Percentiles rank a stretch among this genome's conserved stretches.
phyloP scores from a whole-genome alignment of 1,284 basidiomycete species.

The Ustilago trichophora region DNA sequence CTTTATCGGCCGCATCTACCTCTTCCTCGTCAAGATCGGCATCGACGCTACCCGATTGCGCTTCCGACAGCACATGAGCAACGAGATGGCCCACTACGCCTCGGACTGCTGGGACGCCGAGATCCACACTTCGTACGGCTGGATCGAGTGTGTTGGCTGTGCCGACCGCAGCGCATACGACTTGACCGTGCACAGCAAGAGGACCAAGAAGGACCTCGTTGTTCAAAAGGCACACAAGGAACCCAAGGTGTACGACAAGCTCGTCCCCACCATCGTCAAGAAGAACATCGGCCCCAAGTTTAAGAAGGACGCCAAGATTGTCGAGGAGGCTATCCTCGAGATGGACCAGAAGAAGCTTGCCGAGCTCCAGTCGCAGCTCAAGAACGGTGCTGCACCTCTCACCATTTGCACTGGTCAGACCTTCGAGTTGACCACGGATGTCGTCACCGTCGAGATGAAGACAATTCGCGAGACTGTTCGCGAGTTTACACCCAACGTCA shows the following conservation, averaged over 20 bases:
- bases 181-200: conserved; percentile 72
- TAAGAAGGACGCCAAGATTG: conserved; percentile 80
- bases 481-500: conserved; percentile 96
- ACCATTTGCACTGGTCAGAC: conserved; percentile 71
- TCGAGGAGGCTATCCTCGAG: conserved; percentile 77
- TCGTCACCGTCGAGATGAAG: conserved; percentile 82
- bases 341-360: conserved; percentile 77
- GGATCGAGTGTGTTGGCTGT: conserved; percentile 99
- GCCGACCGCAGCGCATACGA: conserved; percentile 98
- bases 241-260: conserved; percentile 78
- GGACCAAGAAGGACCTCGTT: conserved; percentile 73
- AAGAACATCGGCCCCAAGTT: conserved; percentile 89
- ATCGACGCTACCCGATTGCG: conserved; percentile 85
- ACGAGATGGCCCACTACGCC: conserved; percentile 99
- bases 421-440: conserved; percentile 77
- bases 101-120: conserved; percentile 99
- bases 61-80: conserved; percentile 95
- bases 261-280: conserved; percentile 83
- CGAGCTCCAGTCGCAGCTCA: conserved; percentile 78
- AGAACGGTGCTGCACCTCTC: conserved; percentile 71
- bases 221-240: conserved; percentile 86
- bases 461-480: conserved; percentile 92
- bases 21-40: conserved; percentile 91
- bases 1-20: conserved; percentile 91
- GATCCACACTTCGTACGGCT: conserved; percentile 91